Evolutionary conservation across 1,284 basidiomycete genomes (phyloP), one percentile per base, ranked within the genome.

Genomic region (Laetiporus sulphureus): DNA sequence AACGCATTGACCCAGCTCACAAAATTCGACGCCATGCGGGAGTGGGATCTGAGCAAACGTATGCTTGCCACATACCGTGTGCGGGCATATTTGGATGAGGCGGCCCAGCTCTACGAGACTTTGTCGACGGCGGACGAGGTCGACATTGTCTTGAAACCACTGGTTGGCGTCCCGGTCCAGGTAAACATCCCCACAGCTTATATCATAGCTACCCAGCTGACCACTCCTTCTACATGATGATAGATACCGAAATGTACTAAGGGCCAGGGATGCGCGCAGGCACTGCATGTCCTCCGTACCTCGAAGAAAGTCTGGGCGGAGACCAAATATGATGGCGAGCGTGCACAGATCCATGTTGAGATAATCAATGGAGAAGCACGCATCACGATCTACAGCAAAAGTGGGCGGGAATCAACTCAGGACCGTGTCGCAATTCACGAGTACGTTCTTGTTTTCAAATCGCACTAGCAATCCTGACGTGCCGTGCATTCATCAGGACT

Each of bases 261-360:
- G 57, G 87, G 79, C 3, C 66, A 72, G 38, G 69, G 74, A 8
- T 71, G 79, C 27, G 49, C 63, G 4, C 70, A 84, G 38, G 75
- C 80, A 0, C 62, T 91, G 11, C 63, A 66, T 18, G 61, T 65
- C 20, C 72, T 87, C 32, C 51, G 54, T 10, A 46, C 59, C 1
- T 65, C 71, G 1, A 58, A 68, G 4, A 62, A 57, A 36, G 65
- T 91, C 2, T 92, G 83, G 77, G 87, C 82, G 1, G 91, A 95
- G 64, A 89, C 79, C 1, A 94, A 95, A 61, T 91, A 92, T 58
- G 91, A 94, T 48, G 91, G 91, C 5, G 91, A 93, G 59, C 72
- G 90, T 55, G 86, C 79, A 44, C 91, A 95, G 56, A 89, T 93
- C 21, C 91, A 95, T 54, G 73, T 91, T 19, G 67, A 81, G 49